phyloP scores from a whole-genome alignment of 495 filamentous ascomycete genomes.

The Trichoderma reesei region DNA sequence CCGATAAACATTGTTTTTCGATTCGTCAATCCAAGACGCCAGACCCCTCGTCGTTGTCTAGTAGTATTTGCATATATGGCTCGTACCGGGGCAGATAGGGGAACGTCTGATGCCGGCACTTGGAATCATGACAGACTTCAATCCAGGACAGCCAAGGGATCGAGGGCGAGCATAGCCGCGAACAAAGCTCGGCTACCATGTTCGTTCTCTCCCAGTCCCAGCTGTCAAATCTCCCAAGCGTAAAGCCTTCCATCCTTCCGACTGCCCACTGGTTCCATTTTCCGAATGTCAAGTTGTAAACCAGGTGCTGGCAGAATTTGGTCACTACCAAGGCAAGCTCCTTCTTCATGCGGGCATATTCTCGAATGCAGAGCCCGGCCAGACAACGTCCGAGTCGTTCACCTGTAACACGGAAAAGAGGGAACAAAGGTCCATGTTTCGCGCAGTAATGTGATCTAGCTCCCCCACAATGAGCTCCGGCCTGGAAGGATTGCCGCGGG shows the following conservation, averaged over 20 bases:
- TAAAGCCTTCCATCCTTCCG: too few species aligned
- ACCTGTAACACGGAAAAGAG: neutral
- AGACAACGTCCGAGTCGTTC: neutral
- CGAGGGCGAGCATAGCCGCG: too few species aligned
- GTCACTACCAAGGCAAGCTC: too few species aligned
- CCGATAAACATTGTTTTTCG: slow-evolving; percentile 8
- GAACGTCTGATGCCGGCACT: too few species aligned
- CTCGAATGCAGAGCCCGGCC: neutral
- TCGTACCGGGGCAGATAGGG: neutral
- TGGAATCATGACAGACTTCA: too few species aligned
- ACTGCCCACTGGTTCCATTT: too few species aligned
- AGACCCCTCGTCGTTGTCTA: neutral
- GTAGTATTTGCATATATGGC: neutral
- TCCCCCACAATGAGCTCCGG: neutral
- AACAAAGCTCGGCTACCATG: too few species aligned
- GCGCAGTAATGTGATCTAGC: neutral
- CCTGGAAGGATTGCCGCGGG: neutral
- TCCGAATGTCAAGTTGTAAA: too few species aligned
- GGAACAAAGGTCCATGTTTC: neutral
- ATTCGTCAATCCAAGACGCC: slow-evolving; percentile 6
- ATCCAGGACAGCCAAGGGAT: too few species aligned
- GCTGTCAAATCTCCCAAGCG: too few species aligned
- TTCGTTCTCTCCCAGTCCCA: too few species aligned
- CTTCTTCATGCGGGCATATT: neutral
- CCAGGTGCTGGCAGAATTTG: too few species aligned